phyloP scores from a whole-genome alignment of 805 yeast species.

The Metschnikowia henanensis region DNA sequence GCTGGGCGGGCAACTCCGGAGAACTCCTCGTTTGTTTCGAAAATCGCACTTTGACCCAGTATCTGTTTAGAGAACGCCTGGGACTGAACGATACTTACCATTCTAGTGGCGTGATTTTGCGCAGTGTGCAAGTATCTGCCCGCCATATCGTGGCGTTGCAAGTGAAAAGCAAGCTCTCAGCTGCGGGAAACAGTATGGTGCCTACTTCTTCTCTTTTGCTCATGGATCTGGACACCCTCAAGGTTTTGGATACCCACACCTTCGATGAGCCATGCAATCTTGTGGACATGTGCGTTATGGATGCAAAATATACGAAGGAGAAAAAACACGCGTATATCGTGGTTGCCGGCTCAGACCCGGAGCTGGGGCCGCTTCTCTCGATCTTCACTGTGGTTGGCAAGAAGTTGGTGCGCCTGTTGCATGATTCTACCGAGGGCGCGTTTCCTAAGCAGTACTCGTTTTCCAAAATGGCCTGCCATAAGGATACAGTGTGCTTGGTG shows the following conservation, averaged over 20 bases:
- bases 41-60: conserved; percentile 4
- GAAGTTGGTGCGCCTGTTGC: background rate
- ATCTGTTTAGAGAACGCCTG: background rate
- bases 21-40: conserved; percentile 6
- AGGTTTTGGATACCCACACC: conserved; percentile 3
- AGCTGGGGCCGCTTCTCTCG: background rate
- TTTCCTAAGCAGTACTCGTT: conserved; percentile 8
- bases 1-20: background rate
- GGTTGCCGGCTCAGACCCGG: conserved; percentile 6
- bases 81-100: conserved; percentile 1
- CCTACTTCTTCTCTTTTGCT: conserved; percentile 4
- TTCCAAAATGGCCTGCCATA: conserved; percentile 5
- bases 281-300: conserved; percentile 11
- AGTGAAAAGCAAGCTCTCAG: conserved; percentile 2
- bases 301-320: background rate
- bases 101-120: conserved; percentile 8
- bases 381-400: conserved; percentile 5
- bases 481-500: conserved; percentile 5
- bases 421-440: conserved; percentile 3
- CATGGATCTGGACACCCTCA: conserved; percentile 6
- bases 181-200: conserved; percentile 4
- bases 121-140: conserved; percentile 1
- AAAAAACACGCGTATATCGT: conserved; percentile 5
- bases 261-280: background rate
- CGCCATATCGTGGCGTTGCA: conserved; percentile 8